Evolutionary conservation across 371 early-diverging fungal genomes (phyloP).

Genomic region (Mortierella sp.): DNA sequence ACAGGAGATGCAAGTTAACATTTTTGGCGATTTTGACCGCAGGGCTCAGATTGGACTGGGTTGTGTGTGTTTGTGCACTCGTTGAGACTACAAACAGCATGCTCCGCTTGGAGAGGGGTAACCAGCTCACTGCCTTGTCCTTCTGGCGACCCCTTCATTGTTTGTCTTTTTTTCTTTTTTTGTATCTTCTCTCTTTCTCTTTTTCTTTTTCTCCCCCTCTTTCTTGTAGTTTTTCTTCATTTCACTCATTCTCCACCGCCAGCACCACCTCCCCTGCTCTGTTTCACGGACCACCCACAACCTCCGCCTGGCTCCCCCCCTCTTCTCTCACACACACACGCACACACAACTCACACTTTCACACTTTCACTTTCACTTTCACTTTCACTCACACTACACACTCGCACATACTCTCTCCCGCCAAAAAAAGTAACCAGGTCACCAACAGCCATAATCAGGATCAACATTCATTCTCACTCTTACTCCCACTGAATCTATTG

Average conservation of each 20-base stretch:
- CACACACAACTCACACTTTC: background rate
- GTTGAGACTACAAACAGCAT: background rate
- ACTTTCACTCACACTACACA: too few species aligned
- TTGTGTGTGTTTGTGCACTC: too few species aligned
- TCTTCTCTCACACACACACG: background rate
- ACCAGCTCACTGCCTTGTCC: slow-evolving; percentile 5
- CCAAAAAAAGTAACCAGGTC: too few species aligned
- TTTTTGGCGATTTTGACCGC: background rate
- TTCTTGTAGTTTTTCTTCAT: background rate
- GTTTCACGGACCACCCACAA: background rate
- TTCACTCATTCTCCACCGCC: background rate
- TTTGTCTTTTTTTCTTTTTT: background rate
- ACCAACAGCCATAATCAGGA: too few species aligned
- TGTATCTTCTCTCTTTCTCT: background rate
- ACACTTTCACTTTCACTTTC: too few species aligned
- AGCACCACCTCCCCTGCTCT: slow-evolving; percentile 1
- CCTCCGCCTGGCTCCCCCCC: too few species aligned
- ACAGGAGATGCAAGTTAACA: background rate
- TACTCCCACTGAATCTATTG: too few species aligned
- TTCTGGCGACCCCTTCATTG: slow-evolving; percentile 10
- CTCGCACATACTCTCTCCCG: too few species aligned
- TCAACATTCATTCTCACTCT: too few species aligned
- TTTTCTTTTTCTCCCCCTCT: background rate
- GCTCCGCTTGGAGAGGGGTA: slow-evolving; percentile 5
- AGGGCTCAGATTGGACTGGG: too few species aligned